phyloP scores from a whole-genome alignment of 2,329 filamentous ascomycete genomes.

The Leptosphaerulina australis region DNA sequence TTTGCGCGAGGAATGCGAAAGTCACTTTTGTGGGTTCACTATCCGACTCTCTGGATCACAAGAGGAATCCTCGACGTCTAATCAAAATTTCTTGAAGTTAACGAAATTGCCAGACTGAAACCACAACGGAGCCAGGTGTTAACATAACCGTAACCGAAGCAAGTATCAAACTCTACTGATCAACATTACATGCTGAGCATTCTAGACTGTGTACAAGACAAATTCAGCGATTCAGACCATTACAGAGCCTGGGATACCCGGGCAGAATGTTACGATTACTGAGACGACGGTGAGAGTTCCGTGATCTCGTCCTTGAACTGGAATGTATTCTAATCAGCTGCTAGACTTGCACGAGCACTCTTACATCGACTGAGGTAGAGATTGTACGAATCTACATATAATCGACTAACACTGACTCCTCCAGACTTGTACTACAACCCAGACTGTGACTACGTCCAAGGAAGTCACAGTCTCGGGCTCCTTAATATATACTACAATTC shows the following conservation, averaged over 20 bases:
- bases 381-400: background rate
- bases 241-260: conserved; percentile 8
- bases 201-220: conserved; percentile 2
- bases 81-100: background rate
- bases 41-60: too few relatives aligned
- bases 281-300: conserved; percentile 12
- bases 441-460: conserved; percentile 18
- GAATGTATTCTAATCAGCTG: background rate
- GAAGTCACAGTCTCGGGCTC: conserved; percentile 18
- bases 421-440: conserved; percentile 14
- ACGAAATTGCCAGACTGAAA: background rate
- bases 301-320: background rate
- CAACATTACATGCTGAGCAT: background rate
- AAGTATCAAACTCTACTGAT: background rate
- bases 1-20: background rate
- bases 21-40: background rate
- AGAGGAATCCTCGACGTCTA: too few relatives aligned
- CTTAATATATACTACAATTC: background rate
- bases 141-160: conserved; percentile 11
- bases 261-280: conserved; percentile 4
- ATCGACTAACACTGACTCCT: background rate
- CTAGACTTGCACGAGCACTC: conserved; percentile 13
- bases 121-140: conserved; percentile 5
- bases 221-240: conserved; percentile 2
- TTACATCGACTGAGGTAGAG: conserved; percentile 3